Base-by-base conservation (phyloP, 768 basidiomycete genomes). In the Rickenella mellea region DNA sequence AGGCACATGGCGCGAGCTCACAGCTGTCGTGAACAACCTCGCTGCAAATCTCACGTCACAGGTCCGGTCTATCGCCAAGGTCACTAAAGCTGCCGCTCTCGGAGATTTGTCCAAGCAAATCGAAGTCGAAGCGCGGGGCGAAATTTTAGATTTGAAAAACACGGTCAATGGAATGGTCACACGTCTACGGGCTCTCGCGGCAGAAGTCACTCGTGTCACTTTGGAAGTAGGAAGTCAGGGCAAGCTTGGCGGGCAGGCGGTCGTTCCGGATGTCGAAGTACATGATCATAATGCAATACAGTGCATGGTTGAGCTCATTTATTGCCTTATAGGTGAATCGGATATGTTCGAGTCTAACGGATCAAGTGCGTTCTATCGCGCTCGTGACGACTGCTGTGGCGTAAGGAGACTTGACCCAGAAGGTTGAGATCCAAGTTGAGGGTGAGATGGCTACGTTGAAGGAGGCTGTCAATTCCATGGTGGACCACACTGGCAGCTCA, bases 71-170 rank as follows among this genome's bases (percentile, higher is more conserved):
- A 78, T 78, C 55, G 76, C 76, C 36, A 68, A 66, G 46, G 78
- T 80, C 54, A 80, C 78, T 12, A 79, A 76, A 46, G 77, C 78
- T 4, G 91, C 94, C 57, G 92, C 91, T 0, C 65, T 83, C 39
- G 92, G 92, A 19, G 91, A 97, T 61, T 64, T 91, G 51, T 81
- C 77, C 39, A 87, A 87, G 59, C 88, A 86, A 57, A 93, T 97
- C 52, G 87, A 90, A 44, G 91, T 94, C 52, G 88, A 91, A 53
- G 84, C 82, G 9, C 73, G 80, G 20, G 92, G 92, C 15, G 92
- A 97, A 63, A 94, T 97, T 43, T 64, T 85, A 45, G 85, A 89
- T 58, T 66, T 90, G 57, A 89, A 76, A 60, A 70, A 69, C 39
- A 74, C 72, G 20, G 71, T 74, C 52, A 74, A 74, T 28, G 69